Percentiles rank a stretch among this genome's conserved stretches.
Evolutionary conservation across 1,284 basidiomycete species (phyloP).

Genomic region (Tilletia horrida): DNA sequence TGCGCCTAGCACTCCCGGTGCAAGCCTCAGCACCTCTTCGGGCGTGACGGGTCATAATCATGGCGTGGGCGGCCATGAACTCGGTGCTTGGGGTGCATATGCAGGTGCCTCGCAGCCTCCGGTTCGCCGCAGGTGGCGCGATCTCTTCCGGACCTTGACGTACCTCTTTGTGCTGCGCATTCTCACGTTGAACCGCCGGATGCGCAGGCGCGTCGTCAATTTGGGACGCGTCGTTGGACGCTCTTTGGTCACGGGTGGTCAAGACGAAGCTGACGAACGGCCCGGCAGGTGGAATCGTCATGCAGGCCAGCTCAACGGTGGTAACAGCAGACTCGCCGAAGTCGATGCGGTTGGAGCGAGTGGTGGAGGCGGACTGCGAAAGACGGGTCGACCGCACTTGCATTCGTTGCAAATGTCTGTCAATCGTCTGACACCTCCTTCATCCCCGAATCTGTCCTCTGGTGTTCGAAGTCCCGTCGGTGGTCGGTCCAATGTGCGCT

Average conservation of each 20-base stretch:
- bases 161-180: slow-evolving; percentile 52
- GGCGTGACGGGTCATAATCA: slow-evolving; percentile 17
- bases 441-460: not conserved
- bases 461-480: not conserved
- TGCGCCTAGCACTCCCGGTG: not conserved
- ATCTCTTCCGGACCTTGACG: slow-evolving; percentile 48
- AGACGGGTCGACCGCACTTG: not conserved
- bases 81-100: slow-evolving; percentile 3
- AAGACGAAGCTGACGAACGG: not conserved
- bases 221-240: slow-evolving; percentile 15
- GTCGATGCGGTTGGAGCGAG: not conserved
- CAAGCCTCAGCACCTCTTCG: not conserved
- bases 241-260: slow-evolving; percentile 4
- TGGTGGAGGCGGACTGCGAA: not conserved
- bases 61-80: slow-evolving; percentile 12
- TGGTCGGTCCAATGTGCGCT: slow-evolving; percentile 6
- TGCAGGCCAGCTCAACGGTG: not conserved
- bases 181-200: slow-evolving; percentile 34
- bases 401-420: slow-evolving; percentile 1
- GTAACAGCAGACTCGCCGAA: not conserved
- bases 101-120: slow-evolving; percentile 30
- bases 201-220: slow-evolving; percentile 25
- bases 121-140: slow-evolving; percentile 41
- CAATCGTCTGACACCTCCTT: not conserved
- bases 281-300: not conserved